Base-by-base conservation (phyloP, 2,329 filamentous ascomycete species). In the Mycosphaerelloides madeirae region DNA sequence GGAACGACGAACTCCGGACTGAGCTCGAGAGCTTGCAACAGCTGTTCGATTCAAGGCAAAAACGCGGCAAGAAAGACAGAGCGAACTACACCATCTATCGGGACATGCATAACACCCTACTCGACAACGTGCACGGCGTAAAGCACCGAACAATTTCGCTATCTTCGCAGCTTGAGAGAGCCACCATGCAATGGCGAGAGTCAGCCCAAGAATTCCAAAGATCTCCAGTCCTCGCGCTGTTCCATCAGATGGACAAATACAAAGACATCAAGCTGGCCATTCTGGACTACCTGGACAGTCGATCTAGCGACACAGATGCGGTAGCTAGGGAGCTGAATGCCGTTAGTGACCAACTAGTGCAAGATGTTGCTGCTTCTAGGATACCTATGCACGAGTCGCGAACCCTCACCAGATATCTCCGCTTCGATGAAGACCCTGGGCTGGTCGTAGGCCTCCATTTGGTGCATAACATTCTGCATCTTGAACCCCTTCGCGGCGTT, bases 181-280 rank as follows among this genome's bases (percentile, higher is more conserved):
- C 25, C 14, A n/a, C n/a, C n/a, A n/a, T 29, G 7, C 31, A 44
- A 4, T 55, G 53, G 53, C 38, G 31, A 3, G 38, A 43, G 9
- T 46, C 48, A 2, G 44, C 15, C 14, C 15, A 38, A 3, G 15
- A 14, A 3, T 54, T 49, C 31, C 38, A 39, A 13, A 38, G 7
- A 2, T 25, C 44, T 14, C 37, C 41, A 22, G 36, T 35, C 12
- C 38, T 54, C 16, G 20, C 39, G 3, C 38, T 52, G 13, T 51
- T 55, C 18, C 50, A 42, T n/a, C 46, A 55, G 15, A 25, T 31
- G 9, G 29, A 42, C 3, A 47, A 43, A 33, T 51, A 49, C 31
- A 40, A 45, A 29, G 19, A 8, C 11, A 19, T 50, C 18, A 44
- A 40, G 16, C 29, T 43, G 12, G 28, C 37, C 15, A 53, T 55